Conservation (phyloP, 1,284 basidiomycete species). For the Binderoboletus segoi region DNA sequence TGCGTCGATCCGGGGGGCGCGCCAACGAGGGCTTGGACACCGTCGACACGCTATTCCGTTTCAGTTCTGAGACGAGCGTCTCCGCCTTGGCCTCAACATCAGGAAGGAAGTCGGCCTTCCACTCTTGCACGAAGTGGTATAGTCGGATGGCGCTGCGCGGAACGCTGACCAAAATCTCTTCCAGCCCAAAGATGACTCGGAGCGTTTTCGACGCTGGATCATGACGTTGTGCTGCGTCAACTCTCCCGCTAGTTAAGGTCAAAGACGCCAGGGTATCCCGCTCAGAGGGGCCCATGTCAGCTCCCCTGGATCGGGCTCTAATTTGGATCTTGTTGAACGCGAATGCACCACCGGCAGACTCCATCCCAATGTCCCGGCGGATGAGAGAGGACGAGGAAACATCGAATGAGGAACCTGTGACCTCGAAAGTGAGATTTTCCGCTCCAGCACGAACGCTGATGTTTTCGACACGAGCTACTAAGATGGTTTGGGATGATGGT, state of each 20-base stretch:
- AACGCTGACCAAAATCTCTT: constrained; percentile 55
- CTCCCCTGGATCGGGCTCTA: constrained; percentile 54
- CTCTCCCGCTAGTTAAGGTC: constrained; percentile 46
- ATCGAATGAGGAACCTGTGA: constrained; percentile 45
- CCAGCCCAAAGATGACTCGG: constrained; percentile 48
- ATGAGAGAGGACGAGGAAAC: constrained; percentile 42
- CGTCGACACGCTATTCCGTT: constrained; percentile 34
- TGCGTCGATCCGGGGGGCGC: constrained; percentile 27
- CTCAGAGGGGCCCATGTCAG: constrained; percentile 42
- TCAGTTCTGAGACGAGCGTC: constrained; percentile 64
- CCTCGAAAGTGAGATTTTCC: constrained; percentile 49
- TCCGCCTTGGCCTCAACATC: constrained; percentile 67
- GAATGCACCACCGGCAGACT: constrained; percentile 52
- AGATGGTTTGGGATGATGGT: constrained; percentile 24
- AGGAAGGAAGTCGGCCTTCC: constrained; percentile 77
- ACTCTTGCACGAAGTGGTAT: constrained; percentile 76
- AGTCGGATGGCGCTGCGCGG: constrained; percentile 79
- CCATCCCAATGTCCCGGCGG: constrained; percentile 38
- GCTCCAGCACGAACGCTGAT: constrained; percentile 58
- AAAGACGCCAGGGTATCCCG: constrained; percentile 65
- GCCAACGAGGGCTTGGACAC: constrained; percentile 27
- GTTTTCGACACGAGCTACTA: constrained; percentile 40
- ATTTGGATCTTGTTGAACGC: constrained; percentile 53
- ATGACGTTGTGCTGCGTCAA: constrained; percentile 47
- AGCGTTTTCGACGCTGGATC: constrained; percentile 44